Evolutionary conservation across 2,329 filamentous ascomycete species (phyloP).

Genomic region (Monilinia aucupariae): DNA sequence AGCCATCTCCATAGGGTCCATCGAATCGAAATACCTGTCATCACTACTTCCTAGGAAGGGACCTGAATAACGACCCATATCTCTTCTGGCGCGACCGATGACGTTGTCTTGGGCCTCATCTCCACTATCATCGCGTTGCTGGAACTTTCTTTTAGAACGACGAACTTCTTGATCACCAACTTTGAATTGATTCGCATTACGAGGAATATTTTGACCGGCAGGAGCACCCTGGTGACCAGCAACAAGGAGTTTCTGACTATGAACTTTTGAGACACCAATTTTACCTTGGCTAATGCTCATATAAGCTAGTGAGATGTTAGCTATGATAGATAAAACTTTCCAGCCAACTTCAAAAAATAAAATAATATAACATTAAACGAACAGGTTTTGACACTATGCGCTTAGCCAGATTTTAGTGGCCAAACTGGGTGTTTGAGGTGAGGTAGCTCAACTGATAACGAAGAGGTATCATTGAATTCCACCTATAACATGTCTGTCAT

Average conservation of each 20-base stretch:
- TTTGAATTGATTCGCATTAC: background rate
- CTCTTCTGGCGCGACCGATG: background rate
- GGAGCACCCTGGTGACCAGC: background rate
- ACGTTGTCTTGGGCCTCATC: background rate
- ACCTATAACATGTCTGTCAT: background rate
- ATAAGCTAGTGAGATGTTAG: slow-evolving; percentile 6
- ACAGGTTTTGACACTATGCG: background rate
- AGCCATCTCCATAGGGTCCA: background rate
- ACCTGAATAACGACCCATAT: background rate
- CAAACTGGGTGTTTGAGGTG: background rate
- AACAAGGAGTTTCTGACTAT: background rate
- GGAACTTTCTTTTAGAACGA: background rate
- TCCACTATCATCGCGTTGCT: background rate
- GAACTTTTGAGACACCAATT: background rate
- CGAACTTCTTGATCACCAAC: background rate
- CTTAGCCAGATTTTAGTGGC: background rate
- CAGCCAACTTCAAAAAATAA: background rate
- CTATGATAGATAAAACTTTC: background rate
- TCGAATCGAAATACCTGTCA: background rate
- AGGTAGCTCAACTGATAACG: background rate
- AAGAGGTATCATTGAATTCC: background rate
- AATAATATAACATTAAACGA: background rate
- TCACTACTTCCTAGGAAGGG: background rate
- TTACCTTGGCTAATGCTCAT: background rate
- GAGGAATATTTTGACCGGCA: background rate